Conservation (phyloP, 2,329 filamentous ascomycete genomes). For the Metarhizium guizhouense region DNA sequence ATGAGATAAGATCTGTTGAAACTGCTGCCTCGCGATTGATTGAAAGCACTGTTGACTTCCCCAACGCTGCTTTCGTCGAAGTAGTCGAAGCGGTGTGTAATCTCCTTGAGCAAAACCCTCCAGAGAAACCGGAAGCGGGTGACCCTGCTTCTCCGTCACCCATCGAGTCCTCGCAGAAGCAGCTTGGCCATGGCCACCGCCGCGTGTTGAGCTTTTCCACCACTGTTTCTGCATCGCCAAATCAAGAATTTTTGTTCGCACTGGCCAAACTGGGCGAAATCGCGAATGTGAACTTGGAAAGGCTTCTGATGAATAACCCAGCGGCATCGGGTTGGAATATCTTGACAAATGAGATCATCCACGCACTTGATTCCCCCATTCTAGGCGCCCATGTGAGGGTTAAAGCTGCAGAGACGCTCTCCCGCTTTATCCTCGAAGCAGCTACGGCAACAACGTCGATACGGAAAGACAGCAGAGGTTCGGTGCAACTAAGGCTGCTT, state of each 20-base stretch:
- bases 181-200: constrained; percentile 30
- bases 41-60: constrained; percentile 87
- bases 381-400: constrained; percentile 44
- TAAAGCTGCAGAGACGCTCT: constrained; percentile 56
- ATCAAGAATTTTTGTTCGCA: constrained; percentile 57
- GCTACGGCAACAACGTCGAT: constrained; percentile 46
- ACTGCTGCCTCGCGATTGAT: constrained; percentile 77
- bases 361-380: constrained; percentile 36
- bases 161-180: constrained; percentile 23
- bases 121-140: constrained; percentile 12
- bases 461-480: constrained; percentile 39
- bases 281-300: constrained; percentile 63
- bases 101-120: constrained; percentile 44
- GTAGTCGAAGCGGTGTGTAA: constrained; percentile 68
- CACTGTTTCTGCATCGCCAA: constrained; percentile 36
- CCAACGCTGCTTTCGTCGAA: constrained; percentile 69
- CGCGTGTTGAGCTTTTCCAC: constrained; percentile 39
- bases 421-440: constrained; percentile 48
- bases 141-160: constrained; percentile 12
- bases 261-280: constrained; percentile 67
- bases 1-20: constrained; percentile 82
- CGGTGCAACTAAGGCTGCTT: constrained; percentile 65
- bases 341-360: constrained; percentile 48
- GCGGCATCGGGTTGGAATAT: constrained; percentile 67
- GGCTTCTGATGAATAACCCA: constrained; percentile 60